A percentile compares a stretch with the other conserved stretches of the same genome.
Conservation (phyloP, 2,329 filamentous ascomycete species). For the Gyromitra esculenta region DNA sequence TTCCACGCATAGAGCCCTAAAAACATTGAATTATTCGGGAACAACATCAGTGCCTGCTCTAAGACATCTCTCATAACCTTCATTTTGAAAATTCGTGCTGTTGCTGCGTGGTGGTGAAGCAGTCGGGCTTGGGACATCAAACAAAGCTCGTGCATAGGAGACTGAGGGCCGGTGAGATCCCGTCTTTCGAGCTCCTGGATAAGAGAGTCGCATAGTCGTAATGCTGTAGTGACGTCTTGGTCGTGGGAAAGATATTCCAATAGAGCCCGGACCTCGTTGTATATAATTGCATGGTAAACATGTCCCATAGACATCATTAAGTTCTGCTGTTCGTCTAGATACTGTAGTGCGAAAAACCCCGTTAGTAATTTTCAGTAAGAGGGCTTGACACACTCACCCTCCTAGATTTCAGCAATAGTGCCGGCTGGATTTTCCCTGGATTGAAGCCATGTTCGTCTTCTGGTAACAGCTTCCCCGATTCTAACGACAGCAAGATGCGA, state of each 20-base stretch:
- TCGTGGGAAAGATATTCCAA: constrained; percentile 71
- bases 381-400: constrained; percentile 59
- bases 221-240: constrained; percentile 50
- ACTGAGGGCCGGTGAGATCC: constrained; percentile 43
- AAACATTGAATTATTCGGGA: constrained; percentile 80
- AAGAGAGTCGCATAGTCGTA: constrained; percentile 53
- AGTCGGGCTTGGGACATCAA: constrained; percentile 75
- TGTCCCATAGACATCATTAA: constrained; percentile 64
- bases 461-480: constrained; percentile 50
- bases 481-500: constrained; percentile 58
- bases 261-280: constrained; percentile 72
- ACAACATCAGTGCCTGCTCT: constrained; percentile 69
- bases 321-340: constrained; percentile 53
- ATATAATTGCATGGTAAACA: constrained; percentile 65
- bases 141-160: constrained; percentile 68
- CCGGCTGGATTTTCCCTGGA: constrained; percentile 55
- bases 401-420: constrained; percentile 60
- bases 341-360: constrained; percentile 58
- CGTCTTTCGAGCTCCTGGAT: constrained; percentile 52
- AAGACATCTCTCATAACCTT: constrained; percentile 72
- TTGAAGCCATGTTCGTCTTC: constrained; percentile 49
- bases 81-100: constrained; percentile 72
- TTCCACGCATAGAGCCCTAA: constrained; percentile 77
- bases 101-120: constrained; percentile 71
- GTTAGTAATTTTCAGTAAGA: constrained; percentile 63